Evolutionary conservation across 2,329 filamentous ascomycete genomes (phyloP), one percentile per base, ranked within the genome.

Genomic region (Chaetomium olivaceum): DNA sequence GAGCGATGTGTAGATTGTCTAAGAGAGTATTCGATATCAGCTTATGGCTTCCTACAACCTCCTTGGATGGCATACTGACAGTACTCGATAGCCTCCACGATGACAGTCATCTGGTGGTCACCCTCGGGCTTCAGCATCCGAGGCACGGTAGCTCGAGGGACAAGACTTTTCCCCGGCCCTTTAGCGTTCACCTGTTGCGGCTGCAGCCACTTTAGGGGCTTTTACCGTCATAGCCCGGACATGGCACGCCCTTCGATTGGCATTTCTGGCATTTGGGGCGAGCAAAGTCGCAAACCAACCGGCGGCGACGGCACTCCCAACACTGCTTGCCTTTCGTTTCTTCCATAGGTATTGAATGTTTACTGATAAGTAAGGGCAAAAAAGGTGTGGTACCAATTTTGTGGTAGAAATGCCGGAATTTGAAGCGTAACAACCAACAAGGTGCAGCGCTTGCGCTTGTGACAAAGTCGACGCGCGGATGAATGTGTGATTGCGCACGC

Each of bases 71-170:
- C 16, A 43, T 7, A 43, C 50, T 52, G 39, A 63, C 61, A 63
- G 43, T 63, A 63, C 23, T 63, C 61, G 21, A 63, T 57, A 8
- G 61, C 61, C 31, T 63, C 61, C 1, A 63, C 12, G 23, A 58
- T 16, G 16, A 21, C 21, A 4, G 6, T 52, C 61, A 58, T 58
- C 43, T 63, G 52, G 43, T 33, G 61, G 4, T 51, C 54, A 9
- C 21, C 23, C 7, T 21, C 61, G 4, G 61, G 54, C 31, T 63
- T 29, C 21, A 43, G 29, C 4, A 29, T 4, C 43, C 54, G 61
- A 19, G 61, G 46, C 61, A 63, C 19, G n/a, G 14, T 2, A 43
- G 7, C 16, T 31, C 54, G 61, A 23, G 61, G 31, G 46, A 63
- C 19, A 8, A 11, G 21, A 16, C 29, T 58, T n/a, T 58, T 63